A percentile compares a stretch with the other conserved stretches of the same genome.
Evolutionary conservation across 139 green algal genomes (phyloP).

Genomic region (Ettlia oleoabundans): DNA sequence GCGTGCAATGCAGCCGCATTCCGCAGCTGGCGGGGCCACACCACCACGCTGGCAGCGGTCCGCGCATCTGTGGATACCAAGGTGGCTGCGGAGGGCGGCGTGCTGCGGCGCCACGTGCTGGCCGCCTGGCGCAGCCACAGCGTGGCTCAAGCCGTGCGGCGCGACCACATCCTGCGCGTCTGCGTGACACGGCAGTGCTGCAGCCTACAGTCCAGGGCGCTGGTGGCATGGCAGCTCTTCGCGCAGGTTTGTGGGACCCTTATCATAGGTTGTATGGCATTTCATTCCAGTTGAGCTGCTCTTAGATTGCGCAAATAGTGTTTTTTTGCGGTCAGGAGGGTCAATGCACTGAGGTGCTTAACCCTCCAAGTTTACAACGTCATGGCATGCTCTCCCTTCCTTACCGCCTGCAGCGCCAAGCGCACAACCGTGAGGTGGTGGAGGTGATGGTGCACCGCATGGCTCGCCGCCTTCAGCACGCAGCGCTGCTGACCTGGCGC

Average conservation of each 20-base stretch:
- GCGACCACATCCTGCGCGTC: constrained; percentile 9
- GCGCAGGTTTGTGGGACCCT: constrained; percentile 23
- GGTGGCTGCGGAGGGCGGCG: background rate
- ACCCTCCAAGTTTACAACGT: background rate
- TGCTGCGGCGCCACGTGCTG: constrained; percentile 18
- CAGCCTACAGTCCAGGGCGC: background rate
- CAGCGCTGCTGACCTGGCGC: constrained; percentile 37
- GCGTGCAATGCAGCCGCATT: background rate
- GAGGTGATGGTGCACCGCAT: constrained; percentile 36
- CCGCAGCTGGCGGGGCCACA: background rate
- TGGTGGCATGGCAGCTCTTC: constrained; percentile 25
- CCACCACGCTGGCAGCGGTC: background rate
- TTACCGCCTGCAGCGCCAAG: background rate
- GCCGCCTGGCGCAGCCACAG: constrained; percentile 10
- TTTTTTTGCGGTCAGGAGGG: too few species aligned
- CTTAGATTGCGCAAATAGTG: too few species aligned
- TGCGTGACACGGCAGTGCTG: constrained; percentile 13
- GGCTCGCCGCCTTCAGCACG: constrained; percentile 2
- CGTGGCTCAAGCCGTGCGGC: background rate
- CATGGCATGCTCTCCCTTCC: background rate
- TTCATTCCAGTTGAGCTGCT: too few species aligned
- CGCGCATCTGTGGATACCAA: constrained; percentile 16
- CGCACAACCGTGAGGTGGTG: constrained; percentile 34
- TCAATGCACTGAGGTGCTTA: background rate
- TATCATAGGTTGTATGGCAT: too few species aligned